phyloP scores from a whole-genome alignment of 257 asterid genomes.

The Oldenlandia corymbosa region DNA sequence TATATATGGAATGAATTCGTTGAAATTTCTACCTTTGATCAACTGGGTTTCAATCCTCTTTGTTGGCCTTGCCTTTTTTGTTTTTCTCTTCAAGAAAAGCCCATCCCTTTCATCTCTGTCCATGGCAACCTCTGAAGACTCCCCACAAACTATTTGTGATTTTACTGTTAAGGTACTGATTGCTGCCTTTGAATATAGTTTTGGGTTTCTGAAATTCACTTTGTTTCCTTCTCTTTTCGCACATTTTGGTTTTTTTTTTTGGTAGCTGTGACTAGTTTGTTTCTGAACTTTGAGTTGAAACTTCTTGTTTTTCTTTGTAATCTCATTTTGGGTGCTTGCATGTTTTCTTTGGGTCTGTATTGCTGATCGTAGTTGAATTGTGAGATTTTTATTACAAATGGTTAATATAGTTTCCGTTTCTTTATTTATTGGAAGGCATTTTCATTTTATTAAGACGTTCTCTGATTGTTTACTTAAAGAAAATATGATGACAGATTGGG shows the following conservation, averaged over 20 bases:
- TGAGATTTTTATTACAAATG: not conserved
- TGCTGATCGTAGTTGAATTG: not conserved
- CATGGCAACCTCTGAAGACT: slow-evolving; percentile 24
- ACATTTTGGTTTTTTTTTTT: not conserved
- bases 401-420: not conserved
- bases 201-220: not conserved
- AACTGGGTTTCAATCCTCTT: slow-evolving; percentile 43
- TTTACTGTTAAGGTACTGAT: slow-evolving; percentile 55
- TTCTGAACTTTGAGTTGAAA: not conserved
- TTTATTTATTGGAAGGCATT: too few species aligned
- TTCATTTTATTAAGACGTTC: too few species aligned
- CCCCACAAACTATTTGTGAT: slow-evolving; percentile 42
- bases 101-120: slow-evolving; percentile 21
- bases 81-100: slow-evolving; percentile 21
- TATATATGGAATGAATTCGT: slow-evolving; percentile 19
- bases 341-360: not conserved
- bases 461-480: not conserved
- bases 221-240: not conserved
- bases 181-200: not conserved
- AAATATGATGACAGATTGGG: not conserved
- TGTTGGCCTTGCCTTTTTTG: slow-evolving; percentile 39
- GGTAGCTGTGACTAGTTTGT: not conserved
- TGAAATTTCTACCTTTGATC: slow-evolving; percentile 15
- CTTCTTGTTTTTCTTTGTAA: not conserved
- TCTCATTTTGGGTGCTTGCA: not conserved